Percentiles rank a stretch among this genome's conserved stretches.
Conservation (phyloP, 768 basidiomycete genomes). For the Mycena maculata region DNA sequence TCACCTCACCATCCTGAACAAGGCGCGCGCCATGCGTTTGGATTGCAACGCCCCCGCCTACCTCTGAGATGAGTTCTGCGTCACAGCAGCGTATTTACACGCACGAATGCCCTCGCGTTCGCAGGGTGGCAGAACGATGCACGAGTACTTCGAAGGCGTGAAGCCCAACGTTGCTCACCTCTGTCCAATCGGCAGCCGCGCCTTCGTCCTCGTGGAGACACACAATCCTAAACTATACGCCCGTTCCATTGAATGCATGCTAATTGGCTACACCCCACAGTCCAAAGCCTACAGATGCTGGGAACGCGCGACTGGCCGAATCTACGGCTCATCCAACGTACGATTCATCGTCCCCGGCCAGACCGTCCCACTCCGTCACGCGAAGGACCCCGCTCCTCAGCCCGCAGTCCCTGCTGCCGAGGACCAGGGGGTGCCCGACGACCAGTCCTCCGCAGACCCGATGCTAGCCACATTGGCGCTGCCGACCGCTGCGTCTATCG, state of each 20-base stretch:
- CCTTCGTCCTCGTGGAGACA: background rate
- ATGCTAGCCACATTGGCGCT: background rate
- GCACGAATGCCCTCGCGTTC: conserved; percentile 37
- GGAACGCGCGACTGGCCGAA: background rate
- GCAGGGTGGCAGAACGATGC: conserved; percentile 30
- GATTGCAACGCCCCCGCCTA: conserved; percentile 39
- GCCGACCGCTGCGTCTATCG: too few relatives aligned
- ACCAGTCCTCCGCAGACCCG: background rate
- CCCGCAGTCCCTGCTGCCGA: too few relatives aligned
- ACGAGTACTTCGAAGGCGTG: too few relatives aligned
- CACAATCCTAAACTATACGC: conserved; percentile 29
- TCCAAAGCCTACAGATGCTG: background rate
- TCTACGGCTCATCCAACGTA: too few relatives aligned
- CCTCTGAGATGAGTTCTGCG: conserved; percentile 49
- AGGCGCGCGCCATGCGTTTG: conserved; percentile 44
- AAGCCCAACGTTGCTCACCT: too few relatives aligned
- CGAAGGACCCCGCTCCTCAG: too few relatives aligned
- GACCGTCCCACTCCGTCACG: too few relatives aligned
- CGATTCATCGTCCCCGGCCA: too few relatives aligned
- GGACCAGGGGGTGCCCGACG: background rate
- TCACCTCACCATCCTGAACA: conserved; percentile 47
- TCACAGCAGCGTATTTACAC: conserved; percentile 42
- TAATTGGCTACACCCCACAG: background rate
- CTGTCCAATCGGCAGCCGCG: too few relatives aligned
- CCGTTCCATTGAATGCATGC: background rate